These are phyloP conservation scores for Colletotrichum sp. DNA, from an alignment of 2,329 filamentous ascomycete species.

Conservation along the genomic window DNA sequence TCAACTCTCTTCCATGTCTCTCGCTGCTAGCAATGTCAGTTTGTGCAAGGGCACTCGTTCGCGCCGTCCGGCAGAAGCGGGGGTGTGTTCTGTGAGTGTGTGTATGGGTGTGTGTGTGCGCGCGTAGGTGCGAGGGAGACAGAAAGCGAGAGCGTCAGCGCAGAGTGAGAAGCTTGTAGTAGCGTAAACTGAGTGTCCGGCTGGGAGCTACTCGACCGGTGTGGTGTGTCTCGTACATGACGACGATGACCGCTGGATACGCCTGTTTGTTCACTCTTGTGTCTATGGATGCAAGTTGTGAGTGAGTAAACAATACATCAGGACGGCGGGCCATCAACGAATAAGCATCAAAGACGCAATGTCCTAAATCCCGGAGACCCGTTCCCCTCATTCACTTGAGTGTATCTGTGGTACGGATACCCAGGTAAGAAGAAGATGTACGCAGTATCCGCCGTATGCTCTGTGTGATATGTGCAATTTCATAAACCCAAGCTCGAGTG, in stretches of 20 bases:
- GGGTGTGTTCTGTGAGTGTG: constrained; percentile 4
- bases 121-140: background rate
- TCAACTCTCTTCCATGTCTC: constrained; percentile 17
- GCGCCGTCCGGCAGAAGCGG: constrained; percentile 22
- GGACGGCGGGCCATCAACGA: background rate
- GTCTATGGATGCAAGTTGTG: background rate
- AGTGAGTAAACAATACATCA: background rate
- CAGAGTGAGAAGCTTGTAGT: background rate
- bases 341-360: background rate
- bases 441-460: background rate
- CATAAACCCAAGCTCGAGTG: constrained; percentile 1
- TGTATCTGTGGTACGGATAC: background rate
- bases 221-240: background rate
- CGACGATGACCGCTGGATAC: background rate
- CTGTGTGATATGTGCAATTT: constrained; percentile 6
- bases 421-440: background rate
- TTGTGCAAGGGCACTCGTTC: constrained; percentile 21
- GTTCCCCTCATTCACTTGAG: background rate
- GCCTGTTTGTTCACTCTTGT: background rate
- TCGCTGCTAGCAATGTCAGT: constrained; percentile 13
- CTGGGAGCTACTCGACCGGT: constrained; percentile 8
- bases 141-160: background rate
- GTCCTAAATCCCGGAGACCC: background rate
- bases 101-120: background rate
- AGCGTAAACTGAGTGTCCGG: background rate